Evolutionary conservation across 306 rosid species (phyloP).

Genomic region (Quercus parvula): DNA sequence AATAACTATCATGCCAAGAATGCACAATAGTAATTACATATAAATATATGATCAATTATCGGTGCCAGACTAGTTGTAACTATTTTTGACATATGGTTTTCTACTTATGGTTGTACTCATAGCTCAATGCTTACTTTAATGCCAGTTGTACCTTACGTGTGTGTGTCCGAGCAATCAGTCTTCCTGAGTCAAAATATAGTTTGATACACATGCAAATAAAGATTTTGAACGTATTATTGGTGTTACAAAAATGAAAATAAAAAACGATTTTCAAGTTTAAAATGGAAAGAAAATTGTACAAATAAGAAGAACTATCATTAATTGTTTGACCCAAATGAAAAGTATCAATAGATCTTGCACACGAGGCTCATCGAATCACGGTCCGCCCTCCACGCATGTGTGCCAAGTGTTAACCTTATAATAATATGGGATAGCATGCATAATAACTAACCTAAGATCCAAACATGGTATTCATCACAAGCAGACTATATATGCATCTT

Average conservation of each 20-base stretch:
- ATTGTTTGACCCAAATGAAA: neutral
- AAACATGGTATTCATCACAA: neutral
- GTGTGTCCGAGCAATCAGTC: no score
- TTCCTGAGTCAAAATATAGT: neutral
- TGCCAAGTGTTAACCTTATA: neutral
- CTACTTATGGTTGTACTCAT: no score
- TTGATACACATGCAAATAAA: neutral
- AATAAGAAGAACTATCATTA: neutral
- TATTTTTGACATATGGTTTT: no score
- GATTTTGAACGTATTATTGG: no score
- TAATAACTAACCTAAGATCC: neutral
- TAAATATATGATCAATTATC: no score
- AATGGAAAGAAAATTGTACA: neutral
- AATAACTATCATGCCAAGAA: no score
- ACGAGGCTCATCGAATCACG: neutral
- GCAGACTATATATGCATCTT: no score
- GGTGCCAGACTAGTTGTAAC: no score
- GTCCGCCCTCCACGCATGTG: neutral
- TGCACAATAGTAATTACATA: accelerated
- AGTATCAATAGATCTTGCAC: neutral
- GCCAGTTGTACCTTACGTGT: no score
- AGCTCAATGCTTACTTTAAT: no score
- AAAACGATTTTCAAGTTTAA: neutral
- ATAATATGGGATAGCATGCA: neutral
- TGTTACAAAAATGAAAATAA: neutral